Percentiles rank a stretch among this genome's conserved stretches.
These are phyloP conservation scores for Polyrhizophydium stewartii DNA, from an alignment of 371 early-diverging fungal species.

Conservation along the genomic window DNA sequence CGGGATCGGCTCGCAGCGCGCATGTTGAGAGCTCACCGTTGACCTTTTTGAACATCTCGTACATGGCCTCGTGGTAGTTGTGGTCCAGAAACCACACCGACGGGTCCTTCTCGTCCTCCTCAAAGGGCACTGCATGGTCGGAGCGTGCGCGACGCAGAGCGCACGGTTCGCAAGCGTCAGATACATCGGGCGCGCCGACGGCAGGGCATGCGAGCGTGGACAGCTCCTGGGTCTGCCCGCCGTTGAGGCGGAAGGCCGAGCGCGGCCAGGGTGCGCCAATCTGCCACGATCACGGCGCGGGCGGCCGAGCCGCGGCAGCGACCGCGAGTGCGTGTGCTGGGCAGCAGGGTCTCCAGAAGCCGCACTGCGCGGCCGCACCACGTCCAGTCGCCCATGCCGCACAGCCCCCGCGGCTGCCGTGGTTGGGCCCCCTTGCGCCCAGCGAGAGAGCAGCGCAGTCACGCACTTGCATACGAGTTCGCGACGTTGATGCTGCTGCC, in stretches of 20 bases:
- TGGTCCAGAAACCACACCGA: conserved; percentile 99
- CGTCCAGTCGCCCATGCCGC: background rate
- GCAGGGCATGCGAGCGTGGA: too few species aligned
- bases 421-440: background rate
- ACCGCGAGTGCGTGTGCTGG: too few species aligned
- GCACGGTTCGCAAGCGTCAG: background rate
- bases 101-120: conserved; percentile 97
- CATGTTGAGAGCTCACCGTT: conserved; percentile 87
- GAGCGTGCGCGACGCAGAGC: background rate
- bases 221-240: too few species aligned
- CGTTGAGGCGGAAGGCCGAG: too few species aligned
- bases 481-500: conserved; percentile 93
- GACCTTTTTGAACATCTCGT: conserved; percentile 99
- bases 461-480: conserved; percentile 96
- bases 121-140: conserved; percentile 87
- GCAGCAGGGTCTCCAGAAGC: too few species aligned
- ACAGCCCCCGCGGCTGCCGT: background rate
- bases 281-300: too few species aligned
- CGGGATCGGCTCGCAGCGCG: too few species aligned
- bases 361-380: too few species aligned
- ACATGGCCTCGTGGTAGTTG: conserved; percentile 99
- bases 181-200: too few species aligned
- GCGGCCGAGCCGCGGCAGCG: too few species aligned
- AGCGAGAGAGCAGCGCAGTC: background rate
- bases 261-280: too few species aligned